Evolutionary conservation across 208 protist genomes (phyloP).

Genomic region (Borovskyia barvae): DNA sequence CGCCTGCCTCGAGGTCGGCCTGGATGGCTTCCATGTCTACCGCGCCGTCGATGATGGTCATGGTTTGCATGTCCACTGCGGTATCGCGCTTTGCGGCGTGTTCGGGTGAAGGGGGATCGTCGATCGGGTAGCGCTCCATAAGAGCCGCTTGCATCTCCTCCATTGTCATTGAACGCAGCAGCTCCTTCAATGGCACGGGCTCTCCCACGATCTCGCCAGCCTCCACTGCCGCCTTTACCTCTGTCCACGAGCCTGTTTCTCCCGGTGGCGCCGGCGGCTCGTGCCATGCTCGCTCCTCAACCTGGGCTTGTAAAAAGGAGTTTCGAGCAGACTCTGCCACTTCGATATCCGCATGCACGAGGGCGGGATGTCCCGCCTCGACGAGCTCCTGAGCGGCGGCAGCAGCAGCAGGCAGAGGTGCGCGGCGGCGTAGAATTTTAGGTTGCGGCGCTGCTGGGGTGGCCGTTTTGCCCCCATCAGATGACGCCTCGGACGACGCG

Average conservation of each 20-base stretch:
- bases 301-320: constrained; percentile 78
- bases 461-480: neutral
- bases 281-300: constrained; percentile 85
- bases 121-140: constrained; percentile 45
- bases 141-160: constrained; percentile 67
- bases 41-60: constrained; percentile 51
- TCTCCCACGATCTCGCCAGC: constrained; percentile 62
- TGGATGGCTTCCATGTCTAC: constrained; percentile 66
- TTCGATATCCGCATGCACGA: constrained; percentile 56
- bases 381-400: constrained; percentile 65
- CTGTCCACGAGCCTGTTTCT: constrained; percentile 84
- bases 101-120: constrained; percentile 70
- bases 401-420: constrained; percentile 59
- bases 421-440: constrained; percentile 72
- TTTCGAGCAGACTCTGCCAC: constrained; percentile 69
- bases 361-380: constrained; percentile 70
- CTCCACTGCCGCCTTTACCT: constrained; percentile 78
- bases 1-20: constrained; percentile 24
- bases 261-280: constrained; percentile 84
- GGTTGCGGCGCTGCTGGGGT: constrained; percentile 18
- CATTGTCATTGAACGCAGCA: constrained; percentile 74
- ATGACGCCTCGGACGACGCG: neutral
- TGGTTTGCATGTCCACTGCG: constrained; percentile 64
- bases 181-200: constrained; percentile 40
- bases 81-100: constrained; percentile 49